Evolutionary conservation across 768 basidiomycete genomes (phyloP).

Genomic region (Amanita exitialis): DNA sequence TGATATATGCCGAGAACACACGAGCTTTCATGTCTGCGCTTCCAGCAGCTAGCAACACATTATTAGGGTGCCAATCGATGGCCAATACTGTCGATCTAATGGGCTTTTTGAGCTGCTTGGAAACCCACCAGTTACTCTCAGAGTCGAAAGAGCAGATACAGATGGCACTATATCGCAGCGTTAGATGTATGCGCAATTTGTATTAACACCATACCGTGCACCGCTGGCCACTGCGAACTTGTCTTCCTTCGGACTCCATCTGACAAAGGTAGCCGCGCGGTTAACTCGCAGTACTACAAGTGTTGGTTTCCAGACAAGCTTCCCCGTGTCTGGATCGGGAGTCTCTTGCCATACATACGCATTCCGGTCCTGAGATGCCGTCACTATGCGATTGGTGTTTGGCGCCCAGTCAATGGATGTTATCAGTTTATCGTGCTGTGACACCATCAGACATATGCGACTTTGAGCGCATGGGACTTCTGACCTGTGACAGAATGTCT

Average conservation of each 20-base stretch:
- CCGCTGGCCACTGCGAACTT: constrained; percentile 99
- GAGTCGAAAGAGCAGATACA: constrained; percentile 95
- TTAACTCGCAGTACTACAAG: constrained; percentile 94
- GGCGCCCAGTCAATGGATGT: constrained; percentile 99
- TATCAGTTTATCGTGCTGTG: constrained; percentile 92
- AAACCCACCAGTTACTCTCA: constrained; percentile 99
- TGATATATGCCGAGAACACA: constrained; percentile 97
- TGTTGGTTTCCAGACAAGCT: constrained; percentile 84
- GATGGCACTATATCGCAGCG: constrained; percentile 52
- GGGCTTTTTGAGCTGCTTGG: constrained; percentile 95
- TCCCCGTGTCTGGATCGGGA: constrained; percentile 62
- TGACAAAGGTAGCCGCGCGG: constrained; percentile 87
- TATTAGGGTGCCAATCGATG: constrained; percentile 99
- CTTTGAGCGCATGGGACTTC: constrained; percentile 8
- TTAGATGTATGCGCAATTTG: background rate
- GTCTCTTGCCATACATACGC: constrained; percentile 96
- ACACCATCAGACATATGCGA: background rate
- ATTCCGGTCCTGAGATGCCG: constrained; percentile 97
- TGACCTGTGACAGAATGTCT: constrained; percentile 81
- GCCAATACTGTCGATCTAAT: constrained; percentile 90
- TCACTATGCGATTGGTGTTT: constrained; percentile 92
- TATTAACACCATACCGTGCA: constrained; percentile 50
- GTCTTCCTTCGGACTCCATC: constrained; percentile 96
- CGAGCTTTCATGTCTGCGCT: constrained; percentile 96
- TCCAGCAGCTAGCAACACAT: constrained; percentile 94